Percentiles rank a stretch among this genome's conserved stretches.
Conservation (phyloP, 495 filamentous ascomycete genomes). For the Tuber magnatum region DNA sequence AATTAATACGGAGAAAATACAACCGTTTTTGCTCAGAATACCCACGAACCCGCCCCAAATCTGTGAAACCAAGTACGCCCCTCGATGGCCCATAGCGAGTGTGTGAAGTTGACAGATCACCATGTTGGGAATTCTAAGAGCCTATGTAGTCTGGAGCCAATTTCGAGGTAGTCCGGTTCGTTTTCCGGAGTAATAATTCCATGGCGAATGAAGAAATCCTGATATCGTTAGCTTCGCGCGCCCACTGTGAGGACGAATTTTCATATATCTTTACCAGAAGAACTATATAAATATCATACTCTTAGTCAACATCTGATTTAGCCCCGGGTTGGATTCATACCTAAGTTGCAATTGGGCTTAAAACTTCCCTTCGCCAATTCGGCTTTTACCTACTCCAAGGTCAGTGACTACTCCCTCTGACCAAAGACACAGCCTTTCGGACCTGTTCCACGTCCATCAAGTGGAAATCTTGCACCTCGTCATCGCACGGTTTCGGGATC, state of each 20-base stretch:
- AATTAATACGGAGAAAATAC: not conserved
- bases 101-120: constrained; percentile 4
- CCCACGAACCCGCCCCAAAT: not conserved
- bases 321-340: constrained; percentile 7
- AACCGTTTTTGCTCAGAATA: not conserved
- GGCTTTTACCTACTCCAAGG: constrained; percentile 43
- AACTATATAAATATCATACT: not conserved
- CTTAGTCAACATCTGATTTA: not conserved
- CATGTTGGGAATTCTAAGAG: constrained; percentile 65
- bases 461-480: constrained; percentile 81
- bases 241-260: not conserved
- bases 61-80: not conserved
- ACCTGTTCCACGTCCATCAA: constrained; percentile 69
- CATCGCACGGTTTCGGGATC: constrained; percentile 66
- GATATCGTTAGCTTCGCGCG: constrained; percentile 50
- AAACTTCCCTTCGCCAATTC: constrained; percentile 66
- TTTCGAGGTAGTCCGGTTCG: constrained; percentile 73
- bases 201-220: constrained; percentile 83
- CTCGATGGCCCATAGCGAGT: not conserved
- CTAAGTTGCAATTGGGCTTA: constrained; percentile 85
- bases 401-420: not conserved
- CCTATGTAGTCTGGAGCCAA: constrained; percentile 68
- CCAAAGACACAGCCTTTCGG: not conserved
- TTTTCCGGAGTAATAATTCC: constrained; percentile 74
- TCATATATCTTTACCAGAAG: not conserved